A percentile compares a stretch with the other conserved stretches of the same genome.
Evolutionary conservation across 495 filamentous ascomycete genomes (phyloP).

Genomic region (Tuber umbilicatum): DNA sequence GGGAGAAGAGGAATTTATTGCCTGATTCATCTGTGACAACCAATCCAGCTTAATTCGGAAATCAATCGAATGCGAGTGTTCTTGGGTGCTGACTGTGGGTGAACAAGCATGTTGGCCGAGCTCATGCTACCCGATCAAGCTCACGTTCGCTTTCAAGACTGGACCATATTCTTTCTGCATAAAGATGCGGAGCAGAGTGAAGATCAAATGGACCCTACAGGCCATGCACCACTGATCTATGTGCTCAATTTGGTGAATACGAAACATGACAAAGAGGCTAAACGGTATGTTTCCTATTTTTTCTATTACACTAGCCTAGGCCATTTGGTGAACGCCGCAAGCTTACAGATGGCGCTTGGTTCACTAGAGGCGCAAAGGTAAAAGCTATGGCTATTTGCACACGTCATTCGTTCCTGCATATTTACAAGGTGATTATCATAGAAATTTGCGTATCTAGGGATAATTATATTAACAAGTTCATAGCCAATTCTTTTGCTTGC

Average conservation of each 20-base stretch:
- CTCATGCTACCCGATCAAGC: conserved; percentile 98
- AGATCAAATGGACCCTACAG: conserved; percentile 59
- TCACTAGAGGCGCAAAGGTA: conserved; percentile 74
- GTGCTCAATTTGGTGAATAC: conserved; percentile 97
- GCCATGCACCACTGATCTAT: conserved; percentile 91
- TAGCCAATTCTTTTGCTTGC: conserved; percentile 90
- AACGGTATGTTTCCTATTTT: conserved; percentile 51
- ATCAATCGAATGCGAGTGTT: conserved; percentile 3
- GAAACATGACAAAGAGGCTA: conserved; percentile 85
- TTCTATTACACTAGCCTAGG: background rate
- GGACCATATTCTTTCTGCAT: conserved; percentile 98
- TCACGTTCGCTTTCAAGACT: conserved; percentile 90
- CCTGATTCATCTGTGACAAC: background rate
- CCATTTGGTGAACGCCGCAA: background rate
- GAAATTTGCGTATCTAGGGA: conserved; percentile 5
- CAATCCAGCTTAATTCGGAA: background rate
- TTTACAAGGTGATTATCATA: conserved; percentile 70
- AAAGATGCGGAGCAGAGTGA: conserved; percentile 81
- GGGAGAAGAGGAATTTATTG: background rate
- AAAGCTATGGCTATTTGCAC: conserved; percentile 99
- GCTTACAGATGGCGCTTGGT: conserved; percentile 21
- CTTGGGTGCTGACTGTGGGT: conserved; percentile 23
- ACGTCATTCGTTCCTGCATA: conserved; percentile 94
- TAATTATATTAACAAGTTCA: conserved; percentile 25
- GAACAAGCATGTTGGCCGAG: conserved; percentile 78